These are phyloP conservation scores for Paramecium pentaurelia DNA, from an alignment of 73 alveolate genomes.

Conservation along the genomic window DNA sequence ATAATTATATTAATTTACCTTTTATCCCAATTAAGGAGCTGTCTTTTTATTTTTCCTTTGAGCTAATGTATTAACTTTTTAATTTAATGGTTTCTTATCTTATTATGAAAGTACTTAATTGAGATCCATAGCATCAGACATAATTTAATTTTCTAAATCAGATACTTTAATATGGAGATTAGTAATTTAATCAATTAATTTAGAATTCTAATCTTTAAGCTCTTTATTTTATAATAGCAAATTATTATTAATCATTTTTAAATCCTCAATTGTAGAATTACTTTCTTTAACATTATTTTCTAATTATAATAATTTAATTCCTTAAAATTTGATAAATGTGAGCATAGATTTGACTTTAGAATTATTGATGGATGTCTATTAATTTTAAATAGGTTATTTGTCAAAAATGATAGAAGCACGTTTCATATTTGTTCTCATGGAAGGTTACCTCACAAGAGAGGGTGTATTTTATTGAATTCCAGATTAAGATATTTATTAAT, in stretches of 20 bases:
- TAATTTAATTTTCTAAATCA: not conserved
- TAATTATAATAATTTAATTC: not conserved
- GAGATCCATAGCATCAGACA: not conserved
- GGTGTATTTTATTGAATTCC: not conserved
- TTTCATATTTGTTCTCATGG: not conserved
- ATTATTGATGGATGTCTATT: not conserved
- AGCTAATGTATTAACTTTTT: not conserved
- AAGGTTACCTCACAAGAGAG: not conserved
- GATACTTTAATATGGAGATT: not conserved
- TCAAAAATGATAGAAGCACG: not conserved
- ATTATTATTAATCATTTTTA: not conserved
- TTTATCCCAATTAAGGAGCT: slow-evolving; percentile 34
- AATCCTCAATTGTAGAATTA: not conserved
- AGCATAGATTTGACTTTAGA: not conserved
- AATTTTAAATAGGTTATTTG: not conserved
- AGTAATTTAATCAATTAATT: not conserved
- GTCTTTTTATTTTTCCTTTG: not conserved
- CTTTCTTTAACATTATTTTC: not conserved
- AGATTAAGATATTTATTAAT: not conserved
- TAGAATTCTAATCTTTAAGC: not conserved
- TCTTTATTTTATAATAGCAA: not conserved
- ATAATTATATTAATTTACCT: not conserved
- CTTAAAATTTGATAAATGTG: not conserved
- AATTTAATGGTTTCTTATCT: not conserved
- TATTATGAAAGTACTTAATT: not conserved